Evolutionary conservation across 1,139 yeast genomes (phyloP).

Genomic region (Geotrichum macrosporum): DNA sequence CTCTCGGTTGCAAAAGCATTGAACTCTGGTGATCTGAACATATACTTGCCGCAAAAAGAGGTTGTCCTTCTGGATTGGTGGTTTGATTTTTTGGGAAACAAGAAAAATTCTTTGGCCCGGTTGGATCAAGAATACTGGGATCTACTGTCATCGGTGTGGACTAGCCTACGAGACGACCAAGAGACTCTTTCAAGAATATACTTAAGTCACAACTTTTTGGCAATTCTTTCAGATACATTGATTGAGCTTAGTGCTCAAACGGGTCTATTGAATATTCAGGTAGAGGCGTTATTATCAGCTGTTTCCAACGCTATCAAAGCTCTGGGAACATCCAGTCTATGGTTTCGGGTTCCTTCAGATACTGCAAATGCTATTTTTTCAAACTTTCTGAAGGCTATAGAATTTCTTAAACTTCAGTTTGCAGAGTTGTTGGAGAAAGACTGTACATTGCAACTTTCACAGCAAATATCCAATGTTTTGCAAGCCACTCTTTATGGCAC

Average conservation of each 20-base stretch:
- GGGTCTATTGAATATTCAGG: neutral
- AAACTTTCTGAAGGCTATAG: slow-evolving; percentile 8
- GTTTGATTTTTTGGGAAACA: slow-evolving; percentile 52
- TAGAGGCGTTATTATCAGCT: slow-evolving; percentile 1
- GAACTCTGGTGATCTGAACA: slow-evolving; percentile 40
- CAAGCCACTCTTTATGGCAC: slow-evolving; percentile 17
- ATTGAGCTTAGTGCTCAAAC: neutral
- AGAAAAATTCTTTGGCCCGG: slow-evolving; percentile 22
- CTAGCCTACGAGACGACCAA: slow-evolving; percentile 16
- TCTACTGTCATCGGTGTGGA: slow-evolving; percentile 18
- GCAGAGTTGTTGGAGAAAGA: neutral
- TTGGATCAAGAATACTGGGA: slow-evolving; percentile 23
- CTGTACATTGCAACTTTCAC: neutral
- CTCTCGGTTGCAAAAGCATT: slow-evolving; percentile 44
- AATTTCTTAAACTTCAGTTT: neutral
- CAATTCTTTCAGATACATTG: slow-evolving; percentile 16
- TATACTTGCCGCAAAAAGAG: slow-evolving; percentile 59
- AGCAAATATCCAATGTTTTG: slow-evolving; percentile 11
- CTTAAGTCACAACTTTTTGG: slow-evolving; percentile 18
- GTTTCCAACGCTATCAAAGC: slow-evolving; percentile 13
- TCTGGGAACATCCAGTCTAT: slow-evolving; percentile 18
- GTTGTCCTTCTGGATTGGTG: slow-evolving; percentile 61
- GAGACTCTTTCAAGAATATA: slow-evolving; percentile 21
- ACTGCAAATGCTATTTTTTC: slow-evolving; percentile 8
- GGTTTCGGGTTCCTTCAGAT: slow-evolving; percentile 20